Base-by-base conservation (phyloP, 2,329 filamentous ascomycete species). In the Fusarium equiseti region DNA sequence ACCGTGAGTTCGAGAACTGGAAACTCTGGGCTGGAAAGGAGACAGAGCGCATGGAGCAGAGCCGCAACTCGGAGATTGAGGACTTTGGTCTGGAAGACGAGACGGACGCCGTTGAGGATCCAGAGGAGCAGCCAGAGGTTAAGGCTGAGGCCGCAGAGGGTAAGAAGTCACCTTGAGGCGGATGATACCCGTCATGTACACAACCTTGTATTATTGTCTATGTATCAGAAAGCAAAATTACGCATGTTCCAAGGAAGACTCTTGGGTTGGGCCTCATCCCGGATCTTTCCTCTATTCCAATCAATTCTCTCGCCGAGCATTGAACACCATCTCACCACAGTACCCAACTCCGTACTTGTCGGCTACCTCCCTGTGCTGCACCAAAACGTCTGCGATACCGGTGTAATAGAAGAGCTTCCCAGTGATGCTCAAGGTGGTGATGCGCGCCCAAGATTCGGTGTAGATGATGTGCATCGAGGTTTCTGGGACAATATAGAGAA, bases 361-460 rank as follows among this genome's bases (percentile, higher is more conserved):
- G 3, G 87, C 88, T 44, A 96, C 83, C 59, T 83, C 81, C 63
- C 88, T 85, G 86, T 95, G 96, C 83, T 98, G 95, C 59, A 97
- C 94, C 55, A 97, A 92, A 51, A 90, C 83, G 80, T 97, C 93
- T 50, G 92, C 92, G 43, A 97, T 81, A 48, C 84, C 82, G 3
- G 83, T 83, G 70, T 84, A 82, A 62, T 91, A 81, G 61, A 99
- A 83, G 40, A 98, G 82, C 77, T 89, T 91, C 1, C 95, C 96
- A 40, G 93, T 97, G 63, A 98, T 79, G 81, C 95, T 98, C 70
- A 98, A 81, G 15, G 88, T 91, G 71, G 87, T 90, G 18, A 97
- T 92, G 18, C 96, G 87, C 5, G 96, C 95, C 91, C 95, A 98
- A 22, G 92, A 96, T 84, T 99, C 96, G 29, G 98, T 88, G 78